Base-by-base conservation (phyloP, 306 rosid genomes). In the Castanospermum australe region DNA sequence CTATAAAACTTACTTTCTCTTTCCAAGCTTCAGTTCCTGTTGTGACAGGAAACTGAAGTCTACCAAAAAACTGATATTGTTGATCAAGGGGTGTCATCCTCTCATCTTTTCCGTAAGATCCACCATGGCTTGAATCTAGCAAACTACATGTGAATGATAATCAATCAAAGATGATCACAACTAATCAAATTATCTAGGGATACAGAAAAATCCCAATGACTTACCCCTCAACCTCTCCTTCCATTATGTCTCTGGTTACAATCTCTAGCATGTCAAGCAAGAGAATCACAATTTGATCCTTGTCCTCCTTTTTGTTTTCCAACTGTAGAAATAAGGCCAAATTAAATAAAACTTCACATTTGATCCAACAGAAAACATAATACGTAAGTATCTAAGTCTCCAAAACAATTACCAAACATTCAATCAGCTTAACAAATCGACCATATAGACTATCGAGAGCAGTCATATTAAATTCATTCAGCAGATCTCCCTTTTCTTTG, bases 181-280 rank as follows among this genome's bases (percentile, higher is more conserved):
- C 44, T 70, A 47, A 55, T 68, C 57, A 67, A 79, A 57, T 45
- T 73, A 33, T 63, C 55, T 10, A 30, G 59, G 4, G 73, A 86
- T 38, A 55, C 3, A 71, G 51, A 39, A 50, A 47, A 24, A 25
- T 52, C 54, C 45, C 76, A 73, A 79, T 52, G 77, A 82, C 78
- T 77, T 81, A 92, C 99, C 84, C 84, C 63, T 90, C 86, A 79
- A 82, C 71, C 18, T 92, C 99, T 66, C 91, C 98, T 1, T 87
- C 97, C 87, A 95, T 82, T 80, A 95, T 90, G 87, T 95, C 99
- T 63, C 97, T 88, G 15, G 97, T 91, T 79, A 90, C 99, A 86
- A 95, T 90, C 84, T 95, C 99, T 17, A 95, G 82, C 97, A 95
- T 95, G 88, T 95, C 92, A 35, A 95, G 91, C 92, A 95, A 85